Evolutionary conservation across 139 green algal genomes (phyloP).

Genomic region (Coelastrella sp.): DNA sequence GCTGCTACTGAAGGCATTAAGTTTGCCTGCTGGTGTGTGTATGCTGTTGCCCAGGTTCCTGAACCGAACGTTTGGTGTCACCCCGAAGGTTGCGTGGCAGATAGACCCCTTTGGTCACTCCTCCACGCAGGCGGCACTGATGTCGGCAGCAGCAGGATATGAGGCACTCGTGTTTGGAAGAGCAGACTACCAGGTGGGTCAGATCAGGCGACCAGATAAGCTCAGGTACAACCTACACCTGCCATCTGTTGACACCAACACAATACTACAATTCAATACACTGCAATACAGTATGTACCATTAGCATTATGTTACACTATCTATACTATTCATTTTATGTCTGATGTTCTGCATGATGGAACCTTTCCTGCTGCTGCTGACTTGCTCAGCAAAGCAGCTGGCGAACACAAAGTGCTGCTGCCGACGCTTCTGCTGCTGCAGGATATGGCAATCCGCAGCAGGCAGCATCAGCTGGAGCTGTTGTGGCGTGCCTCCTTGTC

Average conservation of each 20-base stretch:
- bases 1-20: not conserved
- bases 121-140: constrained; percentile 72
- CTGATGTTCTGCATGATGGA: not conserved
- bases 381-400: too few species aligned
- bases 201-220: not conserved
- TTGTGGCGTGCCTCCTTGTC: constrained; percentile 77
- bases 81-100: constrained; percentile 85
- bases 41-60: constrained; percentile 64
- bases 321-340: not conserved
- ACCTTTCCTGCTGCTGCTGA: not conserved
- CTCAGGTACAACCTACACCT: not conserved
- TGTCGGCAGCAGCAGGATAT: constrained; percentile 77
- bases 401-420: not conserved
- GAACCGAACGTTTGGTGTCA: constrained; percentile 67
- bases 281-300: not conserved
- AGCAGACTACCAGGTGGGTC: constrained; percentile 83
- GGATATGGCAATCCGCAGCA: constrained; percentile 32
- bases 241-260: not conserved
- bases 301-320: not conserved
- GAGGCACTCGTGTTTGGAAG: constrained; percentile 90
- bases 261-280: too few species aligned
- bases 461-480: constrained; percentile 68
- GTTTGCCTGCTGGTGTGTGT: not conserved
- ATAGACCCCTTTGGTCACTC: constrained; percentile 96
- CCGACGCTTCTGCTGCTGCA: too few species aligned